These are phyloP conservation scores for Bacidia rubella DNA, from an alignment of 495 filamentous ascomycete genomes.

Conservation along the genomic window DNA sequence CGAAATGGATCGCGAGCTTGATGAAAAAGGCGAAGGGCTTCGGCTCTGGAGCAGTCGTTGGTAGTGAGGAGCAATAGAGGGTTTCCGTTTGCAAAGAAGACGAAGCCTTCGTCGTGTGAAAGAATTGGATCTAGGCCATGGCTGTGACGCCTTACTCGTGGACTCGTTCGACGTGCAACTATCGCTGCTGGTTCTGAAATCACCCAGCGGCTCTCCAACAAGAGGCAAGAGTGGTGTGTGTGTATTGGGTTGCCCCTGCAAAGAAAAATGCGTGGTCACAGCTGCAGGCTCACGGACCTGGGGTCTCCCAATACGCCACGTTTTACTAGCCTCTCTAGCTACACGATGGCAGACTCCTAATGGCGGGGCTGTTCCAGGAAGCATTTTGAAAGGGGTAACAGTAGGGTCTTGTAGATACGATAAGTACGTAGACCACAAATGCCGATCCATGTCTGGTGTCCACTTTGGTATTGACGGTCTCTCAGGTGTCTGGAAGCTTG, in stretches of 20 bases:
- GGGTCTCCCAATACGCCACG: slow-evolving; percentile 69
- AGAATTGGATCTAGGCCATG: slow-evolving; percentile 74
- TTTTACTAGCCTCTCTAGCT: slow-evolving; percentile 68
- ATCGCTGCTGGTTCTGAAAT: no score
- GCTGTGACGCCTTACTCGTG: slow-evolving; percentile 25
- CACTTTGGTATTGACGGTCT: slow-evolving; percentile 32
- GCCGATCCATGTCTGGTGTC: slow-evolving; percentile 83
- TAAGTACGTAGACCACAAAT: slow-evolving; percentile 84
- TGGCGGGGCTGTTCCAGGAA: slow-evolving; percentile 74
- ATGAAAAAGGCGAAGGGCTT: slow-evolving; percentile 56
- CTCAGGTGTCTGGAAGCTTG: slow-evolving; percentile 9
- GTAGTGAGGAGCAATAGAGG: slow-evolving; percentile 50
- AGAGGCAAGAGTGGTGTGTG: no score
- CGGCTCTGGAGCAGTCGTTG: slow-evolving; percentile 59
- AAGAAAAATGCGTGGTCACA: slow-evolving; percentile 4
- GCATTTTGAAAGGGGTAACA: slow-evolving; percentile 84
- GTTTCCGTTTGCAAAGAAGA: slow-evolving; percentile 65
- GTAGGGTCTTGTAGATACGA: slow-evolving; percentile 82
- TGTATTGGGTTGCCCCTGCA: slow-evolving; percentile 1
- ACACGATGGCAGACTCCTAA: slow-evolving; percentile 83
- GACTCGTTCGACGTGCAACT: no score
- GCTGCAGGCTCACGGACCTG: no score
- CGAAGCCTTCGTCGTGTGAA: slow-evolving; percentile 72
- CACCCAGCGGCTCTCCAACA: no score
- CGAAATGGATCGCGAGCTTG: slow-evolving; percentile 17